Evolutionary conservation across 2,329 filamentous ascomycete species (phyloP), one percentile per base, ranked within the genome.

Genomic region (Fusarium subglutinans): DNA sequence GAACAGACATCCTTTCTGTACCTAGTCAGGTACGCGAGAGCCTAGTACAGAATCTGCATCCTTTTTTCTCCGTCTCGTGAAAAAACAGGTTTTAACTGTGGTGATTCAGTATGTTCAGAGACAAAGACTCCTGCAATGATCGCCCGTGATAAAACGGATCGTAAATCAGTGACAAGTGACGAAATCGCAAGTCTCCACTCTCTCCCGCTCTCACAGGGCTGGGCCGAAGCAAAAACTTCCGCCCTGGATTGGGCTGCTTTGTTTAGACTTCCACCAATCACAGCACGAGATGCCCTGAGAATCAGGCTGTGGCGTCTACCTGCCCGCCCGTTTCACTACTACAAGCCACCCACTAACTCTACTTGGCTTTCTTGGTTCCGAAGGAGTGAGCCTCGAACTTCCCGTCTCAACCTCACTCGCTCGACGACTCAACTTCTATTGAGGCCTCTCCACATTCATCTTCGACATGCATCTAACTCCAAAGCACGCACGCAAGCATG

Each of bases 151-250:
- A 9, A 44, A 44, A 41, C 13, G 26, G 22, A 50, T 56, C 24
- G n/a, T 22, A 55, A 30, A 35, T 40, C 26, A 53, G 51, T 44
- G 35, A n/a, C n/a, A 50, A 24, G 48, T 61, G 58, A 41, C 48
- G n/a, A 56, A 44, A 54, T 38, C 56, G 30, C 8, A 15, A 18
- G 57, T 56, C 66, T 38, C 65, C 66, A 70, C 66, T 65, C 40
- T 30, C 66, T 70, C 72, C 72, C 71, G 71, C 67, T 68, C 47
- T 47, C 68, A 54, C 72, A 74, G 69, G 72, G 72, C 72, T 74
- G 69, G 71, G 51, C 57, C 69, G 50, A 60, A 66, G 56, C 40
- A 57, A 72, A 69, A 75, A 59, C 35, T 35, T 54, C 60, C 53
- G 72, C 58, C 63, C 65, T 73, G 48, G 63, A 54, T 59, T 65